Percentiles rank a stretch among this genome's conserved stretches.
These are phyloP conservation scores for Recurvomyces mirabilis DNA, from an alignment of 495 filamentous ascomycete species.

Conservation along the genomic window DNA sequence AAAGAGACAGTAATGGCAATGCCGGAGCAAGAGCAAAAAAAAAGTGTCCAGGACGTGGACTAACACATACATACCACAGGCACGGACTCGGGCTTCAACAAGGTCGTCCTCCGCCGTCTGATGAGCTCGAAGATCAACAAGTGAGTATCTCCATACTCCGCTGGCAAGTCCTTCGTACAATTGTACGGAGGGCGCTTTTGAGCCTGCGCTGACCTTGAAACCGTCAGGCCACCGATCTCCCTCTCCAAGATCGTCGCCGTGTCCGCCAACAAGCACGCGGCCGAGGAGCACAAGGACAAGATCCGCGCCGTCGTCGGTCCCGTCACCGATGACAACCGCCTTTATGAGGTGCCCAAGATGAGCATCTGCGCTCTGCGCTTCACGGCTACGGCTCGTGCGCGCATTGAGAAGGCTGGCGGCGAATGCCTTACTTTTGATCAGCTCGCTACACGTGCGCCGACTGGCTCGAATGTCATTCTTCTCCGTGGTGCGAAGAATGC, in stretches of 20 bases:
- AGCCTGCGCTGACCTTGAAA: constrained; percentile 45
- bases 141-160: too few species aligned
- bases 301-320: constrained; percentile 87
- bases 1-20: too few species aligned
- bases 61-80: neutral
- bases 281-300: constrained; percentile 65
- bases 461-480: constrained; percentile 85
- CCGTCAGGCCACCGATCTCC: constrained; percentile 83
- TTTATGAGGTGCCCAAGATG: constrained; percentile 79
- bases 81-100: constrained; percentile 94
- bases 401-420: constrained; percentile 85
- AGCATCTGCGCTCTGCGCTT: constrained; percentile 86
- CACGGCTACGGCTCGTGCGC: constrained; percentile 86
- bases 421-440: constrained; percentile 92
- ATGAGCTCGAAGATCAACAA: constrained; percentile 28
- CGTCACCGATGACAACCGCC: constrained; percentile 92
- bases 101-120: constrained; percentile 87
- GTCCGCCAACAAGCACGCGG: constrained; percentile 44
- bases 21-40: neutral
- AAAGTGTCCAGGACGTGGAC: neutral
- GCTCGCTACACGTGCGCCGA: constrained; percentile 84
- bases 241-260: constrained; percentile 76
- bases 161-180: constrained; percentile 3
- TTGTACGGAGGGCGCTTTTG: neutral
- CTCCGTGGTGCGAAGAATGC: constrained; percentile 95